These are phyloP conservation scores for Aureobasidium sp. DNA, from an alignment of 2,329 filamentous ascomycete genomes.

Conservation along the genomic window DNA sequence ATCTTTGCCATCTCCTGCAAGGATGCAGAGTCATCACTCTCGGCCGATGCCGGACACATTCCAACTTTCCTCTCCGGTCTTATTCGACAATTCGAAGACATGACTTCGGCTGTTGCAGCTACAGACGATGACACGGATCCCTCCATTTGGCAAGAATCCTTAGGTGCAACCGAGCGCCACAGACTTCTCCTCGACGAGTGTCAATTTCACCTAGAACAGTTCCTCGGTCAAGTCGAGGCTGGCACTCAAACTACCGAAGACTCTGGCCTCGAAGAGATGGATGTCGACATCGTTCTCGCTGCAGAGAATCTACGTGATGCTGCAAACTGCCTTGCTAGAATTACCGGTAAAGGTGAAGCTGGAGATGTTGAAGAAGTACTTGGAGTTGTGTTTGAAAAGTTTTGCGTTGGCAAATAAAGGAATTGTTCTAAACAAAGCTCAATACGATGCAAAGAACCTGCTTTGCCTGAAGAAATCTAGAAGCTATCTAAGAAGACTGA, in stretches of 20 bases:
- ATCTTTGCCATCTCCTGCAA: slow-evolving; percentile 66
- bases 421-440: no score
- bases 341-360: slow-evolving; percentile 75
- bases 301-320: slow-evolving; percentile 81
- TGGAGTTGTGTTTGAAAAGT: slow-evolving; percentile 95
- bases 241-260: slow-evolving; percentile 7
- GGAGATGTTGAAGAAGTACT: slow-evolving; percentile 93
- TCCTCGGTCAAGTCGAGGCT: slow-evolving; percentile 49
- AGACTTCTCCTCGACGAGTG: slow-evolving; percentile 70
- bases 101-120: slow-evolving; percentile 49
- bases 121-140: slow-evolving; percentile 40
- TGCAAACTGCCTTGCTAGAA: slow-evolving; percentile 69
- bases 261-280: slow-evolving; percentile 25
- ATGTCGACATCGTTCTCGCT: slow-evolving; percentile 77
- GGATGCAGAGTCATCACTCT: slow-evolving; percentile 9
- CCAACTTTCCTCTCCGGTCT: slow-evolving; percentile 60
- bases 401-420: slow-evolving; percentile 33
- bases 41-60: slow-evolving; percentile 42
- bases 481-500: background rate
- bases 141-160: slow-evolving; percentile 67
- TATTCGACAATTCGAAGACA: slow-evolving; percentile 55
- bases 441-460: background rate
- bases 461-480: background rate
- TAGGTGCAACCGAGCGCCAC: slow-evolving; percentile 87
- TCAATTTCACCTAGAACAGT: slow-evolving; percentile 60